Evolutionary conservation across 1,284 basidiomycete genomes (phyloP), one percentile per base, ranked within the genome.

Genomic region (Tilletia indica): DNA sequence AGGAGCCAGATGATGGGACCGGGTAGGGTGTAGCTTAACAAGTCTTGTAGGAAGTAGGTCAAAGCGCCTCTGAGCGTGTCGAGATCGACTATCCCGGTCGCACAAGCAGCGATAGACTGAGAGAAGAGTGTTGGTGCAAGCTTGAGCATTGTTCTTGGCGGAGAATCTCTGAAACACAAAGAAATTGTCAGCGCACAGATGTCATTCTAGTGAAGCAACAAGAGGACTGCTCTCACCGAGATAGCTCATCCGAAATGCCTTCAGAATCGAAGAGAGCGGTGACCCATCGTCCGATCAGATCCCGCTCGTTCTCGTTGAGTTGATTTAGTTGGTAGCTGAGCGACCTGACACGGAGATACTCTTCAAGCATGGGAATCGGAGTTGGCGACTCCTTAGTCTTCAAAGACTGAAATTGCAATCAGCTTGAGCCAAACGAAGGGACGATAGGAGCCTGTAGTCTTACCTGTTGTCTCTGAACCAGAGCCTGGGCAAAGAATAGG

Each of bases 31-130:
- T 87, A 88, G 74, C 85, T 86, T 3, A 88, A 80, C 0, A 88
- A 78, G 21, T 87, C 86, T 74, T 88, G 87, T 1, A 86, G 83
- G 72, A 88, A 88, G 81, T 87, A 88, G 8, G 86, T 86, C 19
- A 88, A 79, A 0, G 87, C 87, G 31, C 85, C 84, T 45, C 86
- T 84, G 2, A 88, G 84, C 9, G 85, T 86, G 61, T 88, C 87
- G 5, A 85, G 76, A 72, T 87, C 87, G 68, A 88, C 86, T 14
- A 86, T 79, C 31, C 86, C 86, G 0, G 82, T 74, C 8, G 84
- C 78, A 31, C 84, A 84, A 0, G 87, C 87, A 2, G 79, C 73
- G 68, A 87, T 84, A 4, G 85, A 85, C 72, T 88, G 87, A 14
- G 86, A 83, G 39, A 87, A 85, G n/a, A 88, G 80, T 0, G 86